Conservation (phyloP, 768 basidiomycete genomes). For the Russula virescens region DNA sequence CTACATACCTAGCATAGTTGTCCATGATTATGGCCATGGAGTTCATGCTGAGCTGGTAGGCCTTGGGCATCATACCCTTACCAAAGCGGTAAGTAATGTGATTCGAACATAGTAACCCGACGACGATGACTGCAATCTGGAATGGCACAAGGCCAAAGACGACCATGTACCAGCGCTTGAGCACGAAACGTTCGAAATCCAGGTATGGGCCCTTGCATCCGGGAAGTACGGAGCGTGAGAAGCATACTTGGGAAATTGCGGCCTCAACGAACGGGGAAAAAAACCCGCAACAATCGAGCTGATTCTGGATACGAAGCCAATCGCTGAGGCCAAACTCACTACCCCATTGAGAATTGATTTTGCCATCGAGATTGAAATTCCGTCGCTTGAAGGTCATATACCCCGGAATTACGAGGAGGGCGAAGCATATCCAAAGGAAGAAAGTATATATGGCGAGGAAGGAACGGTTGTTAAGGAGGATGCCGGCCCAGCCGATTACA, state of each 20-base stretch:
- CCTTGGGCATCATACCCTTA: slow-evolving; percentile 84
- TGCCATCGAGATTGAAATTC: slow-evolving; percentile 76
- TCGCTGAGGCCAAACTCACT: slow-evolving; percentile 51
- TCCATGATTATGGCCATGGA: slow-evolving; percentile 84
- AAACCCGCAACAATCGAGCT: slow-evolving; percentile 75
- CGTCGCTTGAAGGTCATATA: slow-evolving; percentile 72
- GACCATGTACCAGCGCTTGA: slow-evolving; percentile 59
- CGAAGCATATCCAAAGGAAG: slow-evolving; percentile 69
- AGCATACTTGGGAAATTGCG: slow-evolving; percentile 67
- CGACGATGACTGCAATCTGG: slow-evolving; percentile 59
- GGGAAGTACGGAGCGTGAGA: slow-evolving; percentile 60
- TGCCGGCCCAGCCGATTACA: slow-evolving; percentile 70
- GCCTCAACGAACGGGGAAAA: slow-evolving; percentile 78
- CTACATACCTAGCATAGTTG: slow-evolving; percentile 64
- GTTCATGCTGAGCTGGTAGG: slow-evolving; percentile 65
- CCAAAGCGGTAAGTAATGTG: slow-evolving; percentile 85
- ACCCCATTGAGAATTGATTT: slow-evolving; percentile 75
- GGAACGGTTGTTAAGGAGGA: slow-evolving; percentile 76
- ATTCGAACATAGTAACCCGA: slow-evolving; percentile 66
- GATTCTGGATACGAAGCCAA: slow-evolving; percentile 64
- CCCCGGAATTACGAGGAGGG: slow-evolving; percentile 64
- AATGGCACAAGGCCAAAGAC: slow-evolving; percentile 63
- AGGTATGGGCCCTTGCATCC: slow-evolving; percentile 69
- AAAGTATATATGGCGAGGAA: slow-evolving; percentile 74
- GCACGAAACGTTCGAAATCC: slow-evolving; percentile 47